phyloP scores from a whole-genome alignment of 768 basidiomycete genomes.

The Tylopilus plumbeoviolaceoides region DNA sequence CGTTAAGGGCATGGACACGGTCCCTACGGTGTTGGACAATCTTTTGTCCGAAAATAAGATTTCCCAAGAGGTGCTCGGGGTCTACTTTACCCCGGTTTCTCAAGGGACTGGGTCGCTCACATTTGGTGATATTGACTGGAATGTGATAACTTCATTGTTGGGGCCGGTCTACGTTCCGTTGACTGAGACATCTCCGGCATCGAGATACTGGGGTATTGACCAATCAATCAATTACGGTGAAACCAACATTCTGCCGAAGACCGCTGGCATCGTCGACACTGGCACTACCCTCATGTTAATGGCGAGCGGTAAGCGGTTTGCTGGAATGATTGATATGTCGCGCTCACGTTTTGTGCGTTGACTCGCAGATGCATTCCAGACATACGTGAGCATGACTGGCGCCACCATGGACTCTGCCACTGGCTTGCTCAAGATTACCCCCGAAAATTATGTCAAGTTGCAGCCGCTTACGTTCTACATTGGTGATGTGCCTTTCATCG shows the following conservation, averaged over 20 bases:
- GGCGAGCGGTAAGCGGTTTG: not conserved
- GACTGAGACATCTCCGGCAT: not conserved
- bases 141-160: too few species aligned
- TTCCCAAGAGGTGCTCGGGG: conserved; percentile 23
- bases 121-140: conserved; percentile 20
- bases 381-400: not conserved
- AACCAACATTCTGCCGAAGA: not conserved
- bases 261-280: not conserved
- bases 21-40: conserved; percentile 36
- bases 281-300: not conserved
- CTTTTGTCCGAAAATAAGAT: conserved; percentile 30
- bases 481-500: not conserved
- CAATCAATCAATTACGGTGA: not conserved
- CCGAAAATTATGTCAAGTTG: not conserved
- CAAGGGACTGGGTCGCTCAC: conserved; percentile 23
- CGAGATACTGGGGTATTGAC: not conserved
- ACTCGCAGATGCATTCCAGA: not conserved
- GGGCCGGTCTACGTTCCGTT: not conserved
- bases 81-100: conserved; percentile 31
- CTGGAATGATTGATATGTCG: not conserved
- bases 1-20: conserved; percentile 3
- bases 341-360: not conserved
- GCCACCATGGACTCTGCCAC: not conserved
- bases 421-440: not conserved
- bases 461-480: not conserved